Conservation (phyloP, 2,329 filamentous ascomycete genomes). For the Zymoseptoria brevis region DNA sequence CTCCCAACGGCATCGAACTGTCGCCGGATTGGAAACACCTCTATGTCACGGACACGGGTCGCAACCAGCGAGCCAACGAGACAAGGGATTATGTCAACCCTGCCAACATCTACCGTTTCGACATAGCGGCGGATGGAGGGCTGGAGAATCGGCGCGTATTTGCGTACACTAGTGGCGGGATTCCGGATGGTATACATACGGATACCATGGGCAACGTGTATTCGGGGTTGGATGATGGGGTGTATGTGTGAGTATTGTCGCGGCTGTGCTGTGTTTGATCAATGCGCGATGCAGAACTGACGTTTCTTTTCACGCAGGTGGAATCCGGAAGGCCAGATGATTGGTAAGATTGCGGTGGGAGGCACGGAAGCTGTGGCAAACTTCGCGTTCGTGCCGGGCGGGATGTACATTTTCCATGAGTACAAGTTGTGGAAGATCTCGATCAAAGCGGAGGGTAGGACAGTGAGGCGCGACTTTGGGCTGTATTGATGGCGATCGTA, state of each 20-base stretch:
- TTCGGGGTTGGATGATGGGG: slow-evolving; percentile 44
- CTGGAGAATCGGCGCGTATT: slow-evolving; percentile 41
- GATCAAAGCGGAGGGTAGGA: slow-evolving; percentile 27
- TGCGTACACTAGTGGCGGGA: slow-evolving; percentile 46
- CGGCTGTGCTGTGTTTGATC: background rate
- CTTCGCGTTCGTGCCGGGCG: slow-evolving; percentile 28
- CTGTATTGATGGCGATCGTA: slow-evolving; percentile 7
- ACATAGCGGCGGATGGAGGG: slow-evolving; percentile 28
- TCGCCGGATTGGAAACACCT: slow-evolving; percentile 45
- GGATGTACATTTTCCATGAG: slow-evolving; percentile 28
- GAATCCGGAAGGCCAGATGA: slow-evolving; percentile 41
- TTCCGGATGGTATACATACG: slow-evolving; percentile 52
- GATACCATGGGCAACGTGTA: slow-evolving; percentile 50
- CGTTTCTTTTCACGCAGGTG: slow-evolving; percentile 29
- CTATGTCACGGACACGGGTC: slow-evolving; percentile 52
- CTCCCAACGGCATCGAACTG: slow-evolving; percentile 52
- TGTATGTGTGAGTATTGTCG: slow-evolving; percentile 37
- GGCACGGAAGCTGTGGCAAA: slow-evolving; percentile 32
- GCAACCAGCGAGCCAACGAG: slow-evolving; percentile 18
- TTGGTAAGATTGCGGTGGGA: slow-evolving; percentile 47
- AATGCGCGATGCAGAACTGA: background rate
- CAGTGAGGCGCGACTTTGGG: slow-evolving; percentile 27
- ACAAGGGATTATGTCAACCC: slow-evolving; percentile 32
- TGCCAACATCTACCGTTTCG: slow-evolving; percentile 37
- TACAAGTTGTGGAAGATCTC: slow-evolving; percentile 28